These are phyloP conservation scores for Soucietia sequanensis DNA, from an alignment of 805 yeast genomes.

Conservation along the genomic window DNA sequence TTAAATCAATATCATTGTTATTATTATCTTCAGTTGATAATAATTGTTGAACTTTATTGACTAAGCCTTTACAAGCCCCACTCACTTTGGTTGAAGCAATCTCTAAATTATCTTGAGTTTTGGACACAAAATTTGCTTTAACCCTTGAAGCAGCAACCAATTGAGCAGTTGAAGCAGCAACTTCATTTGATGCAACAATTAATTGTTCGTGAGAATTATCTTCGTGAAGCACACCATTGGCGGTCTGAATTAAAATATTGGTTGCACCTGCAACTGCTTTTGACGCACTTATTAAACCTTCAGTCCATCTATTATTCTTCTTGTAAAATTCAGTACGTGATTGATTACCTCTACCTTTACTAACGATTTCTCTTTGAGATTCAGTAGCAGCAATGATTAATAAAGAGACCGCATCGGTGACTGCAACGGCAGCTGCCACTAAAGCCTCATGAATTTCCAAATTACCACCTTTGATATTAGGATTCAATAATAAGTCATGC, in stretches of 20 bases:
- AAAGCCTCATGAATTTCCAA: constrained; percentile 74
- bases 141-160: constrained; percentile 89
- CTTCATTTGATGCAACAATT: constrained; percentile 88
- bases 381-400: constrained; percentile 75
- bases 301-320: constrained; percentile 90
- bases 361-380: constrained; percentile 78
- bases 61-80: constrained; percentile 72
- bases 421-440: constrained; percentile 73
- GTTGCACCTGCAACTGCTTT: constrained; percentile 84
- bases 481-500: constrained; percentile 50
- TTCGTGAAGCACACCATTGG: constrained; percentile 73
- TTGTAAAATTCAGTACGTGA: constrained; percentile 75
- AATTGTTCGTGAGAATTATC: constrained; percentile 75
- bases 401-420: constrained; percentile 72
- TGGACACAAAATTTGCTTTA: constrained; percentile 73
- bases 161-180: constrained; percentile 90
- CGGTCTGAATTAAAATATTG: constrained; percentile 75
- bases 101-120: constrained; percentile 74
- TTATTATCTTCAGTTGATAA: constrained; percentile 38
- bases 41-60: constrained; percentile 64
- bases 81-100: constrained; percentile 66
- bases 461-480: constrained; percentile 54
- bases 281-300: constrained; percentile 88
- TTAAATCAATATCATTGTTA: constrained; percentile 55
- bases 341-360: constrained; percentile 63